A percentile compares a stretch with the other conserved stretches of the same genome.
Conservation (phyloP, 1,284 basidiomycete species). For the Malassezia restricta region DNA sequence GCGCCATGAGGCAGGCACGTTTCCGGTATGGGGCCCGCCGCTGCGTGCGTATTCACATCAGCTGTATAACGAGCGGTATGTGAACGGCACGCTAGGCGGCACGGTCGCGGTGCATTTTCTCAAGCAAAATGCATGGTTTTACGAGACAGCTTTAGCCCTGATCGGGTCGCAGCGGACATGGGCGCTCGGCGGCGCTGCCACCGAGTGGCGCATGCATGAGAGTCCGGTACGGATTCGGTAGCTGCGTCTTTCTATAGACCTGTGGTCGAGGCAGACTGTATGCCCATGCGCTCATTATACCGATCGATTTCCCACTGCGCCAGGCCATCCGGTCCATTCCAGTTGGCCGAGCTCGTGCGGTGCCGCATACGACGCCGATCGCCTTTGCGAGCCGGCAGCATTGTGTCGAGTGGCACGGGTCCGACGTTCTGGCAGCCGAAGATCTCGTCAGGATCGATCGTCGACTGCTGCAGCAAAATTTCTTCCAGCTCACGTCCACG, state of each 20-base stretch:
- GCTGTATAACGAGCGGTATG: slow-evolving; percentile 52
- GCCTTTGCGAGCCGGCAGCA: slow-evolving; percentile 23
- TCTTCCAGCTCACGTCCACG: slow-evolving; percentile 32
- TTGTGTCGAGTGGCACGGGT: slow-evolving; percentile 33
- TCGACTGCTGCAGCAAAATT: slow-evolving; percentile 27
- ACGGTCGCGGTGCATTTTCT: slow-evolving; percentile 92
- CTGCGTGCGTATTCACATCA: slow-evolving; percentile 23
- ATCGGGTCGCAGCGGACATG: slow-evolving; percentile 60
- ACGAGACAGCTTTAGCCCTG: slow-evolving; percentile 78
- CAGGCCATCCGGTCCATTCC: slow-evolving; percentile 33
- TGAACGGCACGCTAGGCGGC: slow-evolving; percentile 54
- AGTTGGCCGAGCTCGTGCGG: slow-evolving; percentile 36
- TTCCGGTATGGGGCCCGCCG: slow-evolving; percentile 4
- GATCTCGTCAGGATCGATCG: slow-evolving; percentile 37
- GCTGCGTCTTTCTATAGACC: background rate
- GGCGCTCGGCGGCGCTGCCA: slow-evolving; percentile 31
- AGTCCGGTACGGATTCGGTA: slow-evolving; percentile 17
- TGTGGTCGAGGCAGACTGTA: slow-evolving; percentile 7
- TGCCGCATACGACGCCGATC: slow-evolving; percentile 19
- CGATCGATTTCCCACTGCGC: slow-evolving; percentile 42
- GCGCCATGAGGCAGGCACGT: slow-evolving; percentile 4
- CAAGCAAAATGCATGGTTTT: slow-evolving; percentile 91
- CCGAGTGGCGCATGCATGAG: slow-evolving; percentile 34
- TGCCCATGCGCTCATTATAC: slow-evolving; percentile 42
- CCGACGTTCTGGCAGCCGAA: slow-evolving; percentile 36